Evolutionary conservation across 1,139 yeast genomes (phyloP).

Genomic region (Pichia sp.): DNA sequence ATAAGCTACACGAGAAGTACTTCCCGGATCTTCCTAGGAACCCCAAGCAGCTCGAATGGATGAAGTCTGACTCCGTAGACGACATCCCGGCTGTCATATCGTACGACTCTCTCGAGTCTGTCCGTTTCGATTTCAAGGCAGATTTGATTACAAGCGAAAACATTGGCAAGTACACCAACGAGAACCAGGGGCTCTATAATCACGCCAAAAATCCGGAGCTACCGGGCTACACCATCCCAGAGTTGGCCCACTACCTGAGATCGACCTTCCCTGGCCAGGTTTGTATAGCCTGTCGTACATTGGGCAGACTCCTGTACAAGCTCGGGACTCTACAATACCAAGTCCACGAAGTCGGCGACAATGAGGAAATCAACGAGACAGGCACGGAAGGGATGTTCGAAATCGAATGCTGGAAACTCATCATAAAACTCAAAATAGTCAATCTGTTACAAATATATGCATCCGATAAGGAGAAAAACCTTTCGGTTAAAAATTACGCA

Average conservation of each 20-base stretch:
- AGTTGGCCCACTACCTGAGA: conserved; percentile 72
- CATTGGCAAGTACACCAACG: conserved; percentile 33
- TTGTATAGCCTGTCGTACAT: conserved; percentile 75
- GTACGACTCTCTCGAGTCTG: conserved; percentile 60
- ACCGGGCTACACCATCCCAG: conserved; percentile 88
- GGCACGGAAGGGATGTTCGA: conserved; percentile 43
- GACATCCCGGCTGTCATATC: conserved; percentile 34
- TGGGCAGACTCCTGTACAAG: conserved; percentile 83
- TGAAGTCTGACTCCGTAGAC: conserved; percentile 52
- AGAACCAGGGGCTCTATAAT: conserved; percentile 77
- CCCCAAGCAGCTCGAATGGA: conserved; percentile 83
- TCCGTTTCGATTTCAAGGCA: conserved; percentile 88
- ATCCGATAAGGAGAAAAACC: conserved; percentile 56
- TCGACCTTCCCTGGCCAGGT: conserved; percentile 83
- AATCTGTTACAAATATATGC: conserved; percentile 72
- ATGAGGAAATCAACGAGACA: conserved; percentile 36
- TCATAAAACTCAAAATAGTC: conserved; percentile 61
- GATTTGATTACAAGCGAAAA: conserved; percentile 53
- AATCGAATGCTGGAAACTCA: conserved; percentile 68
- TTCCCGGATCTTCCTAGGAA: conserved; percentile 88
- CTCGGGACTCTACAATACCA: conserved; percentile 59
- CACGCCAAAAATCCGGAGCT: conserved; percentile 84
- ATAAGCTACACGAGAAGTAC: conserved; percentile 76
- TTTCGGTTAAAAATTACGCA: conserved; percentile 81
- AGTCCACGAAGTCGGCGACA: conserved; percentile 36